Conservation (phyloP, 2,329 filamentous ascomycete genomes). For the Cadophora luteo-olivacea region DNA sequence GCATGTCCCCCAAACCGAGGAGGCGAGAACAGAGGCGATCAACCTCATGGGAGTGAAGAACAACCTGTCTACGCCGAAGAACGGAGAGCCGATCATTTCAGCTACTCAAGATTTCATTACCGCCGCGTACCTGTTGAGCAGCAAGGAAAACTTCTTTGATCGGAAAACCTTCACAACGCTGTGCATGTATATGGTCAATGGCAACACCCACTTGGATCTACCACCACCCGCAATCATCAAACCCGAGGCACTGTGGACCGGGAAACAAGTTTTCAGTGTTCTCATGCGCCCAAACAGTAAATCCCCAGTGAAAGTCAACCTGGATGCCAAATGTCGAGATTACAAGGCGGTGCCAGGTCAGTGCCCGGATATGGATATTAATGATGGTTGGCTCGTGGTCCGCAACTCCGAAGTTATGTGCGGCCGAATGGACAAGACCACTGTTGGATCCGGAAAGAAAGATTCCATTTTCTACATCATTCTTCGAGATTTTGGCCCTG, state of each 20-base stretch:
- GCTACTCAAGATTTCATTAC: conserved; percentile 99
- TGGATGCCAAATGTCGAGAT: conserved; percentile 90
- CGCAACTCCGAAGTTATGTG: conserved; percentile 98
- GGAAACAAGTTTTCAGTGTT: conserved; percentile 94
- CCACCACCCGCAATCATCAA: conserved; percentile 88
- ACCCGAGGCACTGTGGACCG: conserved; percentile 89
- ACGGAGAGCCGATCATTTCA: conserved; percentile 96
- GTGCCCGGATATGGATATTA: conserved; percentile 76
- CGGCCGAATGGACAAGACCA: conserved; percentile 96
- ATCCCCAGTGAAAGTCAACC: conserved; percentile 84
- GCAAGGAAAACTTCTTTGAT: conserved; percentile 92
- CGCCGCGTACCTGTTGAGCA: conserved; percentile 87
- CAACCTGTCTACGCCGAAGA: conserved; percentile 94
- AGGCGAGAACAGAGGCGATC: conserved; percentile 92
- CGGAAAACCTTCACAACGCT: conserved; percentile 87
- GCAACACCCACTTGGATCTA: conserved; percentile 77
- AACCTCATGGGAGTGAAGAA: conserved; percentile 98
- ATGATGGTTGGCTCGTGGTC: conserved; percentile 90
- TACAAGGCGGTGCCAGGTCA: conserved; percentile 68
- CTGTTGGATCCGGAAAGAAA: conserved; percentile 96
- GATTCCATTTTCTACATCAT: conserved; percentile 98
- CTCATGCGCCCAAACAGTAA: conserved; percentile 87
- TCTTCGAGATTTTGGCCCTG: conserved; percentile 90
- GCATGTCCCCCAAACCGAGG: conserved; percentile 96
- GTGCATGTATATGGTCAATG: conserved; percentile 92